phyloP scores from a whole-genome alignment of 768 basidiomycete genomes.

The Pisolithus orientalis region DNA sequence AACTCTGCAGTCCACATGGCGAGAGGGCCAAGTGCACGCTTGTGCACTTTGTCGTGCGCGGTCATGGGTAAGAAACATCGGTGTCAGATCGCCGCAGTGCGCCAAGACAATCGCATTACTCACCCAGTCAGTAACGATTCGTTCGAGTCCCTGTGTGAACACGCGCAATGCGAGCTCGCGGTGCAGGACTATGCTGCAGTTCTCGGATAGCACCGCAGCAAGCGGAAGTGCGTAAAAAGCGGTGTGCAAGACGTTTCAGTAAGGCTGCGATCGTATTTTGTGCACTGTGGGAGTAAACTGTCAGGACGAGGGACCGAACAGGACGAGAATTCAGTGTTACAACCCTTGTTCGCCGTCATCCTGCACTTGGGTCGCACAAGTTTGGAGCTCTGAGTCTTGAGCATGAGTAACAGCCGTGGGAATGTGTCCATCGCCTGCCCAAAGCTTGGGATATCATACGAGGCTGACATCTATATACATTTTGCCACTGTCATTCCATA shows the following conservation, averaged over 20 bases:
- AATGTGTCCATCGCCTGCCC: no score
- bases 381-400: no score
- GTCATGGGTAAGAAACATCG: slow-evolving; percentile 42
- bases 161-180: slow-evolving; percentile 84
- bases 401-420: no score
- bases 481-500: no score
- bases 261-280: slow-evolving; percentile 78
- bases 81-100: slow-evolving; percentile 7
- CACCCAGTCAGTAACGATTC: slow-evolving; percentile 84
- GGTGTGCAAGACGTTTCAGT: slow-evolving; percentile 86
- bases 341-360: slow-evolving; percentile 90
- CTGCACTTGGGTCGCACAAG: slow-evolving; percentile 91
- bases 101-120: slow-evolving; percentile 14
- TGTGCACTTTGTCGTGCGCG: slow-evolving; percentile 87
- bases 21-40: slow-evolving; percentile 62
- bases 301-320: slow-evolving; percentile 13
- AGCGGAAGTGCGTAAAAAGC: slow-evolving; percentile 86
- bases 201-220: slow-evolving; percentile 86
- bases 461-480: no score
- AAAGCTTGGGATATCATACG: no score
- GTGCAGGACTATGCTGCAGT: slow-evolving; percentile 75
- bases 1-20: slow-evolving; percentile 84
- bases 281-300: slow-evolving; percentile 46
- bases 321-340: slow-evolving; percentile 18
- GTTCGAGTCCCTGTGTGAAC: slow-evolving; percentile 86